Base-by-base conservation (phyloP, 2,329 filamentous ascomycete species). In the Paraphaeosphaeria minitans region DNA sequence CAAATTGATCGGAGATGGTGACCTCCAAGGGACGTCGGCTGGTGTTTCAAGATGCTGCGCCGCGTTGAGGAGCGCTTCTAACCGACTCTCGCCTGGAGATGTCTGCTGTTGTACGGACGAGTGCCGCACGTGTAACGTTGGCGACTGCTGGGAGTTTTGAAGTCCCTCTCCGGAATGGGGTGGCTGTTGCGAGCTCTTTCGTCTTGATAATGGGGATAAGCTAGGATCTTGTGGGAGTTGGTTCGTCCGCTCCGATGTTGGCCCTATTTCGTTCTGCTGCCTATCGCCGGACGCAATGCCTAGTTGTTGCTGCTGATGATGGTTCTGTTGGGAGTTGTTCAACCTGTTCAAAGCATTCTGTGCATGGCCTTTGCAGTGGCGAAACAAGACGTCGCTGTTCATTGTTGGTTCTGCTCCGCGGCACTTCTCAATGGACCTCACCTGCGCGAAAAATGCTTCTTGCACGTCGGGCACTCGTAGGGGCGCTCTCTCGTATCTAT, bases 371-470 rank as follows among this genome's bases (percentile, higher is more conserved):
- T 82, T 83, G 66, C 80, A 81, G 68, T 83, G 81, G 41, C 81
- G 79, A 58, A 81, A 83, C 47, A 83, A 64, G 47, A 83, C 80
- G 73, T 82, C 80, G 70, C 80, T 82, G 63, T 54, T 19, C 45
- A 53, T 56, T 49, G 56, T 73, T 65, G 66, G 71, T 56, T 50
- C 31, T 47, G 50, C 56, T 65, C 63, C 62, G 46, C 46, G 58
- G 47, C 54, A 52, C 50, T 50, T 53, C 55, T 37, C 56, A 58
- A 37, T 48, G 39, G 53, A 46, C 53, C 64, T 65, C 66, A 84
- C 83, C 83, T 84, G 72, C 83, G 75, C 21, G 82, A 83, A 66
- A 84, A 85, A 57, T 81, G 78, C 65, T 84, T 84, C 60, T 83
- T 80, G 67, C 82, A 85, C 53, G 82, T 79, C 59, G 75, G 79